These are phyloP conservation scores for Lathyrus tuberosus DNA, from an alignment of 306 rosid genomes.

Conservation along the genomic window DNA sequence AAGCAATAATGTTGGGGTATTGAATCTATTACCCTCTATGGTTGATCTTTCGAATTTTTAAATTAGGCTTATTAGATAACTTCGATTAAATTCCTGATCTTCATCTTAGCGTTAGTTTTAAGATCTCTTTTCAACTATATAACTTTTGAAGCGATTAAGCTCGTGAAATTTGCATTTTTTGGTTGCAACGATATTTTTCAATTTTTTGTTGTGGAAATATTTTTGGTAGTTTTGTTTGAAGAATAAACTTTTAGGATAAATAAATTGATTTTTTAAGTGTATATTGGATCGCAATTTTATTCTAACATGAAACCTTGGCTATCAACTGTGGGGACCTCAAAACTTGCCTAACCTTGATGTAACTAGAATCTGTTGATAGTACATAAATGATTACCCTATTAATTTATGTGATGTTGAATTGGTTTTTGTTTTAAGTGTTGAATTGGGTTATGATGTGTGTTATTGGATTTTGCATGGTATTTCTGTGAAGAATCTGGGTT, in stretches of 20 bases:
- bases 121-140: neutral
- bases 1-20: slow-evolving; percentile 90
- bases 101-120: neutral
- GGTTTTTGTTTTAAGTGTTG: neutral
- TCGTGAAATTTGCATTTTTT: neutral
- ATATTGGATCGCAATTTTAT: too few relatives aligned
- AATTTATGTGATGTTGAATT: neutral
- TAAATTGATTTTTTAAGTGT: too few relatives aligned
- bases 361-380: too few relatives aligned
- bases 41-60: slow-evolving; percentile 13
- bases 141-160: neutral
- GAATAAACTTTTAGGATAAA: too few relatives aligned
- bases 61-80: neutral
- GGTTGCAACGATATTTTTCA: neutral
- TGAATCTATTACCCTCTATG: slow-evolving; percentile 13
- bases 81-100: slow-evolving; percentile 2
- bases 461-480: slow-evolving; percentile 19
- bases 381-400: neutral
- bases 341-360: too few relatives aligned
- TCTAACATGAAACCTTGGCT: too few relatives aligned
- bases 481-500: slow-evolving; percentile 2
- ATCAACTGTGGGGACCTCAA: too few relatives aligned
- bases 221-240: neutral
- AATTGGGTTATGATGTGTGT: neutral
- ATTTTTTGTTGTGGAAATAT: neutral